phyloP scores from a whole-genome alignment of 257 asterid genomes.

The Solanum clarkiae region DNA sequence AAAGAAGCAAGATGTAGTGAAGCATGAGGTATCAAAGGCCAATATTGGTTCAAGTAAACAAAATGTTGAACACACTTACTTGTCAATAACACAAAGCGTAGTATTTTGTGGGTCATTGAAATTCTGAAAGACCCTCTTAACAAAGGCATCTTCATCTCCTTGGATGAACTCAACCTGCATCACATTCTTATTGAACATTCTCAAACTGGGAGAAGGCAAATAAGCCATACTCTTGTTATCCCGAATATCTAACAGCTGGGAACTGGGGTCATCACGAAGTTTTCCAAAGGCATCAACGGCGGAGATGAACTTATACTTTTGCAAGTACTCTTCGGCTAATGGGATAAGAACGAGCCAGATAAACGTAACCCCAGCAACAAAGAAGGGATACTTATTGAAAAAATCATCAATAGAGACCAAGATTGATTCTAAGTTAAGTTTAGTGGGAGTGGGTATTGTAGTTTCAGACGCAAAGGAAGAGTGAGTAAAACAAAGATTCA shows the following conservation, averaged over 20 bases:
- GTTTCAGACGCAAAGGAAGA: conserved; percentile 56
- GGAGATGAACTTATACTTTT: conserved; percentile 59
- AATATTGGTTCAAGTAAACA: not conserved
- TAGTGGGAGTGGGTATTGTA: conserved; percentile 24
- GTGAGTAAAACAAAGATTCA: conserved; percentile 40
- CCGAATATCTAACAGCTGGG: conserved; percentile 74
- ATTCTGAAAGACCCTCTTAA: conserved; percentile 45
- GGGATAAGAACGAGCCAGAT: conserved; percentile 81
- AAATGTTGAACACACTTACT: conserved; percentile 33
- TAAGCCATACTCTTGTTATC: conserved; percentile 48
- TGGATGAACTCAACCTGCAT: conserved; percentile 60
- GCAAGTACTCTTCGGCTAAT: conserved; percentile 46
- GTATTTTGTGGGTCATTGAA: conserved; percentile 51
- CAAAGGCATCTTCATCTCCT: conserved; percentile 66
- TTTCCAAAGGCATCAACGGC: conserved; percentile 78
- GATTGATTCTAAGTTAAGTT: conserved; percentile 60
- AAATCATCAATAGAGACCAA: conserved; percentile 67
- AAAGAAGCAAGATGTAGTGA: not conserved
- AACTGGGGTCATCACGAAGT: conserved; percentile 62
- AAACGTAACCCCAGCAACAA: conserved; percentile 67
- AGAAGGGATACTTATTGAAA: conserved; percentile 64
- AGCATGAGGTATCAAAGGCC: not conserved
- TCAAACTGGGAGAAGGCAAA: conserved; percentile 72
- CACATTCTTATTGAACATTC: conserved; percentile 44
- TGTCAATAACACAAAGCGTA: conserved; percentile 62